Base-by-base conservation (phyloP, 768 basidiomycete genomes). In the Boletus speciosus region DNA sequence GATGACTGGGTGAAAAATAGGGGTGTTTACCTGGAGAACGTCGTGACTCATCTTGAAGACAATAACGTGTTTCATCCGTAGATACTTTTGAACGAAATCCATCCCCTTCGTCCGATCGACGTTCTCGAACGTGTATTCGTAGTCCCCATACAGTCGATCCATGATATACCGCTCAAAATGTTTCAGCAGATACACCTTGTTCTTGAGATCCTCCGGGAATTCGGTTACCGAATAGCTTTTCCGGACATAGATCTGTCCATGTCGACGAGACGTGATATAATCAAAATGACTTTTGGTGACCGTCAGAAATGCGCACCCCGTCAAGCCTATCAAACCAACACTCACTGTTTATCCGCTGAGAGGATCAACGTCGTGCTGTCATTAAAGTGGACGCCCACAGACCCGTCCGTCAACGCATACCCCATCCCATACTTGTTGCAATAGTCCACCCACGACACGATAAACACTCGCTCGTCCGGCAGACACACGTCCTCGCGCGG, bases 351-450 rank as follows among this genome's bases (percentile, higher is more conserved):
- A 64, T 90, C 88, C 1, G 96, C 84, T 37, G 90, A 83, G 58
- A 98, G 74, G 32, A 97, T 82, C 58, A 97, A 67, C 31, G 82
- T 88, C 15, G 93, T 92, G 66, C 89, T 93, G 69, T 99, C 97
- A 64, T 98, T 98, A 75, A 97, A 99, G 72, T 98, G 86, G 21
- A 98, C 92, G 5, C 93, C 93, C 43, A 98, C 86, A 21, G 90
- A 89, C 4, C 96, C 94, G 65, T 99, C 94, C 19, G 93, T 96
- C 65, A 98, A 76, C 4, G 93, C 93, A 69, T 97, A 98, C 1
- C 96, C 97, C 91, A 98, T 98, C n/a, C 96, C 97, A 71, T 98
- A 99, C 77, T 98, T 98, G 72, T 94, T 92, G 69, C 93, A 96
- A 67, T 98, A 98, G 70, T 98, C 97, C 39, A 98, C 89, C 97